These are phyloP conservation scores for Zasmidium cellare DNA, from an alignment of 2,329 filamentous ascomycete genomes.

Conservation along the genomic window DNA sequence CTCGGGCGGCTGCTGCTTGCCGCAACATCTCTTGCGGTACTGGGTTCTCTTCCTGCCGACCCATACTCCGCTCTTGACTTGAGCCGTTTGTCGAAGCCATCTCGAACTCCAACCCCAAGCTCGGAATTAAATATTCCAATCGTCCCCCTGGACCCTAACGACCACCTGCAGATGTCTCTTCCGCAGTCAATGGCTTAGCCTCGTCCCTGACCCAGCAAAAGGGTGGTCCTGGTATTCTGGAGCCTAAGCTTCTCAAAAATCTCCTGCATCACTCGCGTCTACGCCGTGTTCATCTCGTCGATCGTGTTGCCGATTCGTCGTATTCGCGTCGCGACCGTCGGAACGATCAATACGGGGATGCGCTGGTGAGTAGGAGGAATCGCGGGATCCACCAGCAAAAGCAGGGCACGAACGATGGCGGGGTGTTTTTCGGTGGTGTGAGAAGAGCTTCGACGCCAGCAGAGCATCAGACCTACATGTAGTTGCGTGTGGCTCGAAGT, in stretches of 20 bases:
- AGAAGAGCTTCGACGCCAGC: neutral
- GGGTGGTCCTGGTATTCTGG: neutral
- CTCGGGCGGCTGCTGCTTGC: conserved; percentile 30
- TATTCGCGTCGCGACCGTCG: neutral
- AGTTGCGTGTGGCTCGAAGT: neutral
- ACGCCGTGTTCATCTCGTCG: neutral
- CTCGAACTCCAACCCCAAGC: neutral
- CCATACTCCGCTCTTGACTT: neutral
- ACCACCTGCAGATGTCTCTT: neutral
- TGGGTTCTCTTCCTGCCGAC: neutral
- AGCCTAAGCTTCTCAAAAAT: neutral
- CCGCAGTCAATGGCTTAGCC: neutral
- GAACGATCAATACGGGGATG: neutral
- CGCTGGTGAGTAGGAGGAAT: neutral
- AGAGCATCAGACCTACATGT: neutral
- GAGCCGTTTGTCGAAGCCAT: conserved; percentile 3
- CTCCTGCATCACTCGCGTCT: neutral
- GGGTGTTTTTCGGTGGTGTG: neutral
- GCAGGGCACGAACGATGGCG: neutral
- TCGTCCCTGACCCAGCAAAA: neutral
- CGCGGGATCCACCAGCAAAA: neutral
- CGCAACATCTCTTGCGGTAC: conserved; percentile 28
- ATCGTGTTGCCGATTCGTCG: neutral
- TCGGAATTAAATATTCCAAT: neutral
- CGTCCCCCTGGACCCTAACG: neutral